These are phyloP conservation scores for Termitomyces sp. DNA, from an alignment of 768 basidiomycete species.

Conservation along the genomic window DNA sequence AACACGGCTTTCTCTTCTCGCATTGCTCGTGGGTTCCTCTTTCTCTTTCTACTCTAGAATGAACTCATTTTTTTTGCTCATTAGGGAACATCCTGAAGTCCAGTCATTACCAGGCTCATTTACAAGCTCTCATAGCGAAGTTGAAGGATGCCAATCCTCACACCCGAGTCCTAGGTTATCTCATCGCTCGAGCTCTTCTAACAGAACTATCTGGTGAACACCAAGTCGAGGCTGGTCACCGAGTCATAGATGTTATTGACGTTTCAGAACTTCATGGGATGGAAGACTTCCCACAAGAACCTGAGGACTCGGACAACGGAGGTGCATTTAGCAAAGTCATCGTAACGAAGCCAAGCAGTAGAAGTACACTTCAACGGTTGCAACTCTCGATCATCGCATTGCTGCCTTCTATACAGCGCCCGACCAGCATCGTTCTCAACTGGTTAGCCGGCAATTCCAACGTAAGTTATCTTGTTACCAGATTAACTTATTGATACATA, in stretches of 20 bases:
- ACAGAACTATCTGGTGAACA: constrained; percentile 52
- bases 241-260: constrained; percentile 44
- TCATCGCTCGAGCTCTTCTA: constrained; percentile 64
- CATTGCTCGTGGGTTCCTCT: constrained; percentile 56
- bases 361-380: constrained; percentile 50
- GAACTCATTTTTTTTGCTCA: background rate
- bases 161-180: constrained; percentile 53
- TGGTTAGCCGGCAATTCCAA: constrained; percentile 44
- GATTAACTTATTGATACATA: background rate
- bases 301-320: constrained; percentile 33
- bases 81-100: constrained; percentile 67
- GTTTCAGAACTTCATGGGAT: constrained; percentile 42
- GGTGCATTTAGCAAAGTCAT: constrained; percentile 44
- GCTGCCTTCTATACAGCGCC: constrained; percentile 48
- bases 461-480: constrained; percentile 26
- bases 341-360: constrained; percentile 59
- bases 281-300: constrained; percentile 33
- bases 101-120: constrained; percentile 36
- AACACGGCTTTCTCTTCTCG: constrained; percentile 56
- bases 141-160: constrained; percentile 49
- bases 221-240: constrained; percentile 52
- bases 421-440: constrained; percentile 36
- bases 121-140: constrained; percentile 49
- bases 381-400: constrained; percentile 55
- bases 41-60: constrained; percentile 9